Evolutionary conservation across 2,329 filamentous ascomycete species (phyloP), one percentile per base, ranked within the genome.

Genomic region (Cladophialophora yegresii): DNA sequence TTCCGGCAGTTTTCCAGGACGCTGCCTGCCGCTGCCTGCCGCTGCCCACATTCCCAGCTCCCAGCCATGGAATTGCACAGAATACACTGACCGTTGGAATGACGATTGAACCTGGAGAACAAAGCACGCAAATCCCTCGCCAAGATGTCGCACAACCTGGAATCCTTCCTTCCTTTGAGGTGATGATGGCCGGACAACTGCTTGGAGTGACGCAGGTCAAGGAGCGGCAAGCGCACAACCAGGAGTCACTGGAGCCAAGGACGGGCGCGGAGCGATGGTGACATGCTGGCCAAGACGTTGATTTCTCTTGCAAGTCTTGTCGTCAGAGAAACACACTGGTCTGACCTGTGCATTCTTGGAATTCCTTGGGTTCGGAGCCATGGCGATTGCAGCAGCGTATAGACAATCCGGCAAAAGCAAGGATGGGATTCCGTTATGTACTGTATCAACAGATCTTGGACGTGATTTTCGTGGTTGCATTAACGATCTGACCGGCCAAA

Each of bases 271-370:
- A 32, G 36, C 20, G 54, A 36, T 33, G n/a, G 55, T 26, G 33
- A 16, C 36, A 43, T n/a, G 36, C 1, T n/a, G 36, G 36, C 36
- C 36, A 43, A 43, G 47, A 50, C 22, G 23, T 26, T 50, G 22
- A 50, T 50, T 28, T 33, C 23, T 45, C 43, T 32, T 47, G 16
- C 40, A 49, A n/a, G 28, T 50, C 55, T 58, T 58, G 43, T 50
- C 28, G 26, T 33, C 55, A 56, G 20, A 56, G n/a, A 43, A 56
- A 45, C 28, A 16, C 20, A 22, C 33, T 10, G 55, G 40, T 45
- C 43, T n/a, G 36, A 16, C 55, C 49, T 47, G 55, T 45, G 20
- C 23, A 49, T 36, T 10, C 43, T 58, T 58, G 43, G 36, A 43
- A 43, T 43, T n/a, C 13, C 36, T 43, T 43, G 36, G 36, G 36